phyloP scores from a whole-genome alignment of 768 basidiomycete genomes.

The Podaxis rugospora region DNA sequence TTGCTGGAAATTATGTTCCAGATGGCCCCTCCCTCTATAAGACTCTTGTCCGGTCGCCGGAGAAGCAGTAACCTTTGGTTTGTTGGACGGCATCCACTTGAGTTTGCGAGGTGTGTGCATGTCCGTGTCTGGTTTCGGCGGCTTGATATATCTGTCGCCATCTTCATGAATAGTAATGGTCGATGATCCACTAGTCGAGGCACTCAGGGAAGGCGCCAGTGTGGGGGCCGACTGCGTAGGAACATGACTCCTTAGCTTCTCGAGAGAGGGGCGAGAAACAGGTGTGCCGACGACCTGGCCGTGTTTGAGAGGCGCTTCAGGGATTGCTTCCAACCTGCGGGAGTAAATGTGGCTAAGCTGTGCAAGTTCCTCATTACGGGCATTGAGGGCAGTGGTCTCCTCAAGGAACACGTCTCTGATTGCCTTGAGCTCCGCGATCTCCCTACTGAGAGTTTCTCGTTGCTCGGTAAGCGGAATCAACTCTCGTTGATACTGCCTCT shows the following conservation, averaged over 20 bases:
- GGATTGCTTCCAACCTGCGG: slow-evolving; percentile 64
- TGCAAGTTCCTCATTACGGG: slow-evolving; percentile 88
- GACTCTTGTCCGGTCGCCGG: slow-evolving; percentile 17
- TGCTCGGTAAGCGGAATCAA: slow-evolving; percentile 80
- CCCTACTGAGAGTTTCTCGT: slow-evolving; percentile 72
- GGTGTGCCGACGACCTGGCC: slow-evolving; percentile 13
- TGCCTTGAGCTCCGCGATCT: slow-evolving; percentile 83
- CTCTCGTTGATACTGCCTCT: slow-evolving; percentile 83
- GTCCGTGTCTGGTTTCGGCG: slow-evolving; percentile 42
- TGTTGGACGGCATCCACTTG: slow-evolving; percentile 67
- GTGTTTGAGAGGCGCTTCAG: slow-evolving; percentile 30
- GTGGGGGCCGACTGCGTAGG: slow-evolving; percentile 25
- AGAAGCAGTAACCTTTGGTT: slow-evolving; percentile 41
- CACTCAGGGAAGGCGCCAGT: slow-evolving; percentile 33
- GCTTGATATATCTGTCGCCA: slow-evolving; percentile 28
- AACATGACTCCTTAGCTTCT: slow-evolving; percentile 23
- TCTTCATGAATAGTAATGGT: slow-evolving; percentile 47
- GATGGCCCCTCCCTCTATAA: slow-evolving; percentile 29
- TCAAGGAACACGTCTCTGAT: slow-evolving; percentile 85
- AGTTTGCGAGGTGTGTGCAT: slow-evolving; percentile 53
- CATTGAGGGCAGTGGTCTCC: slow-evolving; percentile 87
- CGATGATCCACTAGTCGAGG: slow-evolving; percentile 42
- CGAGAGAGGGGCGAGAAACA: slow-evolving; percentile 20
- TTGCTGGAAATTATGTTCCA: slow-evolving; percentile 87
- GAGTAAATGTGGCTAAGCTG: slow-evolving; percentile 82